Conservation (phyloP, 345 rosid genomes). For the Reutealis trisperma region DNA sequence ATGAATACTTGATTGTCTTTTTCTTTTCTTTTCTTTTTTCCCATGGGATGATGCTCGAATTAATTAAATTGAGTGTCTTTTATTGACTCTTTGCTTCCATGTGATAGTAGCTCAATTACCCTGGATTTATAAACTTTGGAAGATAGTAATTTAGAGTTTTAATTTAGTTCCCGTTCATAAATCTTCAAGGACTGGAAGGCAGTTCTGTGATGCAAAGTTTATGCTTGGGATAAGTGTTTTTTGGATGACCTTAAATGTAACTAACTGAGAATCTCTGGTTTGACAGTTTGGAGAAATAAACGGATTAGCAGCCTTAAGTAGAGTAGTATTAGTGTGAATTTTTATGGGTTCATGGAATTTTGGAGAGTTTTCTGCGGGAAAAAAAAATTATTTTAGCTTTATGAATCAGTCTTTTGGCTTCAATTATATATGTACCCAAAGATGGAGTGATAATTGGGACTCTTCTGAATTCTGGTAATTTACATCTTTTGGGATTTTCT, state of each 20-base stretch:
- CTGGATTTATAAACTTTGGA: neutral
- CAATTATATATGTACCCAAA: neutral
- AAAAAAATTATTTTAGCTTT: neutral
- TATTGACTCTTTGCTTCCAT: neutral
- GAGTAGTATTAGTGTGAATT: neutral
- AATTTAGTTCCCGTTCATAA: neutral
- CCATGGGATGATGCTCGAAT: neutral
- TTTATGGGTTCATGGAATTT: slow-evolving; percentile 3
- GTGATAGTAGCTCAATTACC: neutral
- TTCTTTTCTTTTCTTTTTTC: neutral
- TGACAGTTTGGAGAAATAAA: neutral
- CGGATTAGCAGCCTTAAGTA: neutral
- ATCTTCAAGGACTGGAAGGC: neutral
- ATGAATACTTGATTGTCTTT: neutral
- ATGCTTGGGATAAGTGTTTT: neutral
- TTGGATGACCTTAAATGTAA: neutral
- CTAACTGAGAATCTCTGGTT: neutral
- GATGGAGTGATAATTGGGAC: neutral
- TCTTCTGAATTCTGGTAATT: neutral
- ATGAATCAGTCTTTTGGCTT: neutral
- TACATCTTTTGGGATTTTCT: neutral
- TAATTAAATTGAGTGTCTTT: neutral
- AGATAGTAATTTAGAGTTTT: neutral
- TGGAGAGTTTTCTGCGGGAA: neutral
- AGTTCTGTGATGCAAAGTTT: neutral